phyloP scores from a whole-genome alignment of 2,329 filamentous ascomycete species.

The Fusarium subtropicale region DNA sequence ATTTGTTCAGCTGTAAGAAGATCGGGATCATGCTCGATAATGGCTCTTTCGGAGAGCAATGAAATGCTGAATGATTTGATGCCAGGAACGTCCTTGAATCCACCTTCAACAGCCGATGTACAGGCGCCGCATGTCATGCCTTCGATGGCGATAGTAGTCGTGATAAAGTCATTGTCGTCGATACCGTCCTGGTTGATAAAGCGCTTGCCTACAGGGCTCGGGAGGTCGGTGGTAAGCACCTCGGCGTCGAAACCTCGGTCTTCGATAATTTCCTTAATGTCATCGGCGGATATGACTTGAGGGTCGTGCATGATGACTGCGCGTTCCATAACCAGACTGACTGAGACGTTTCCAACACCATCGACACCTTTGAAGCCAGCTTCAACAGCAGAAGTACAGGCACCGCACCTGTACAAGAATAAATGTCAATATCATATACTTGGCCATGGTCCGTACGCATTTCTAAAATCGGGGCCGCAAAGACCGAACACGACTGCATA shows the following conservation, averaged over 20 bases:
- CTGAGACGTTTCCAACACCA: constrained; percentile 86
- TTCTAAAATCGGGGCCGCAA: constrained; percentile 3
- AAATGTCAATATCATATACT: constrained; percentile 48
- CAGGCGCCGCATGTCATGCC: constrained; percentile 95
- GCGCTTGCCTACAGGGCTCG: constrained; percentile 61
- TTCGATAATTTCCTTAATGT: constrained; percentile 87
- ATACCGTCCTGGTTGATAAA: constrained; percentile 52
- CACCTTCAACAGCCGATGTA: constrained; percentile 85
- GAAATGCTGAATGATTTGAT: constrained; percentile 85
- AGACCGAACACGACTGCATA: constrained; percentile 9
- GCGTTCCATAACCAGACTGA: constrained; percentile 94
- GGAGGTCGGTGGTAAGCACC: constrained; percentile 84
- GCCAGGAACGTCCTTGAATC: constrained; percentile 79
- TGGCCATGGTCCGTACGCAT: constrained; percentile 1
- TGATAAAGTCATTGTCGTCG: constrained; percentile 61
- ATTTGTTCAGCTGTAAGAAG: constrained; percentile 65
- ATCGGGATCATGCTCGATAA: constrained; percentile 80
- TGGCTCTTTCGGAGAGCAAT: constrained; percentile 83
- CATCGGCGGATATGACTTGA: constrained; percentile 75
- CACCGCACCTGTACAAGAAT: constrained; percentile 76
- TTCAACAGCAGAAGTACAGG: constrained; percentile 96
- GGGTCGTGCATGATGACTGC: constrained; percentile 95
- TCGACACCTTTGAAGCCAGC: constrained; percentile 85
- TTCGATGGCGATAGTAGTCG: constrained; percentile 81
- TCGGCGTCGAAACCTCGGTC: constrained; percentile 92